Evolutionary conservation across 306 rosid species (phyloP).

Genomic region (Amphicarpaea edgeworthii): DNA sequence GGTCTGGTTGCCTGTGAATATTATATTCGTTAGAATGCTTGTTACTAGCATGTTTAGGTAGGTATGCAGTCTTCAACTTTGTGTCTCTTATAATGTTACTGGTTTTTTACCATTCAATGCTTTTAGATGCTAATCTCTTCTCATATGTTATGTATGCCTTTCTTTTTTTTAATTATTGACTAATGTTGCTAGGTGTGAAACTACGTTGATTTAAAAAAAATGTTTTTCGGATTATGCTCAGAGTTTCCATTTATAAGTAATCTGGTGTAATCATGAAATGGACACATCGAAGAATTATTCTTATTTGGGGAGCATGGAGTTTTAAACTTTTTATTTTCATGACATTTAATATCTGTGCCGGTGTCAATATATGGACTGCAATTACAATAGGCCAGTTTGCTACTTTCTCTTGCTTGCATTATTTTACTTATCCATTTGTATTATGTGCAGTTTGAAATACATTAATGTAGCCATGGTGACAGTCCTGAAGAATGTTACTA

Average conservation of each 20-base stretch:
- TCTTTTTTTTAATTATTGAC: background rate
- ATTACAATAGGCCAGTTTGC: conserved; percentile 14
- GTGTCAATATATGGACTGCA: conserved; percentile 29
- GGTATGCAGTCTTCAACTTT: conserved; percentile 63
- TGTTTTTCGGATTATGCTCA: background rate
- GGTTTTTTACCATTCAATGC: conserved; percentile 27
- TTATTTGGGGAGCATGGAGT: conserved; percentile 18
- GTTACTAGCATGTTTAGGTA: conserved; percentile 99
- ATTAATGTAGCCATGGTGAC: conserved; percentile 99
- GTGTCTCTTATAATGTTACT: conserved; percentile 23
- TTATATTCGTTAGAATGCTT: conserved; percentile 95
- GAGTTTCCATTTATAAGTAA: conserved; percentile 27
- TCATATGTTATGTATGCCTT: background rate
- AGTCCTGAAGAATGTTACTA: conserved; percentile 94
- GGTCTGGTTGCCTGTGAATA: conserved; percentile 97
- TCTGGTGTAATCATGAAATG: conserved; percentile 32
- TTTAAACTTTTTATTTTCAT: conserved; percentile 28
- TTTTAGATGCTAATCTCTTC: background rate
- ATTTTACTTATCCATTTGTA: conserved; percentile 39
- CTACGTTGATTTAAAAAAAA: background rate
- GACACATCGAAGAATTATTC: conserved; percentile 23
- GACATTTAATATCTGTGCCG: conserved; percentile 4
- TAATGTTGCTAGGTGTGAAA: conserved; percentile 8
- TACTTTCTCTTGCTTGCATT: background rate
- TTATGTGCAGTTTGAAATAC: conserved; percentile 89